phyloP scores from a whole-genome alignment of 371 early-diverging fungal genomes.

The Smittium culicis region DNA sequence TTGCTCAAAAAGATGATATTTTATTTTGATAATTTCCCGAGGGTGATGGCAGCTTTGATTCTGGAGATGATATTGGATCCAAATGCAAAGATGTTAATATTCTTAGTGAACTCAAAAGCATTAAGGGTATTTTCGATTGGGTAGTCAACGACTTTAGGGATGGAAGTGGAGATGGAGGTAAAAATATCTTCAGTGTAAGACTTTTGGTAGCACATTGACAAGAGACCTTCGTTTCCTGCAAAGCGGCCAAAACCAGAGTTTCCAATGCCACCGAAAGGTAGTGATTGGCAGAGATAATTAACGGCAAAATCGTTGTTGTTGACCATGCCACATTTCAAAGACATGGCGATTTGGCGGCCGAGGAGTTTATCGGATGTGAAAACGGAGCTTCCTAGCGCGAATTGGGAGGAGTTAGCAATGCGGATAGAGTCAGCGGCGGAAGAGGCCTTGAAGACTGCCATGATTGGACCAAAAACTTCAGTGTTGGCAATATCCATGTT shows the following conservation, averaged over 20 bases:
- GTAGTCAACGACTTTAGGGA: constrained; percentile 39
- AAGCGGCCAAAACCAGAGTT: constrained; percentile 65
- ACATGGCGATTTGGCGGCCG: constrained; percentile 46
- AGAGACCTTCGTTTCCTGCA: constrained; percentile 61
- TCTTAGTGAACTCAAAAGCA: constrained; percentile 28
- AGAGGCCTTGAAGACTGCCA: constrained; percentile 59
- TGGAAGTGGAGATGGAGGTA: constrained; percentile 49
- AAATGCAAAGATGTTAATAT: constrained; percentile 28
- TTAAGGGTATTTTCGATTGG: constrained; percentile 27
- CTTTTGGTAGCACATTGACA: constrained; percentile 53
- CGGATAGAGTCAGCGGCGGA: constrained; percentile 56
- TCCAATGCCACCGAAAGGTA: constrained; percentile 76
- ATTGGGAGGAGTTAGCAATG: constrained; percentile 56
- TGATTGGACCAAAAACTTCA: constrained; percentile 73
- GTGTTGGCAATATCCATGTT: constrained; percentile 59
- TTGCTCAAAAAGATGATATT: no score
- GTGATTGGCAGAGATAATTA: constrained; percentile 65
- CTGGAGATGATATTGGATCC: constrained; percentile 23
- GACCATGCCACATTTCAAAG: constrained; percentile 62
- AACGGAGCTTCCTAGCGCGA: constrained; percentile 66
- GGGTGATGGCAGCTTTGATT: constrained; percentile 23
- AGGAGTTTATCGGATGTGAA: constrained; percentile 51
- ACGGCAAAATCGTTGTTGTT: constrained; percentile 79
- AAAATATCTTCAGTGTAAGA: constrained; percentile 58
- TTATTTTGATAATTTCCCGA: constrained; percentile 23